Evolutionary conservation across 2,329 filamentous ascomycete genomes (phyloP).

Genomic region (Ceratocystis colombiana): DNA sequence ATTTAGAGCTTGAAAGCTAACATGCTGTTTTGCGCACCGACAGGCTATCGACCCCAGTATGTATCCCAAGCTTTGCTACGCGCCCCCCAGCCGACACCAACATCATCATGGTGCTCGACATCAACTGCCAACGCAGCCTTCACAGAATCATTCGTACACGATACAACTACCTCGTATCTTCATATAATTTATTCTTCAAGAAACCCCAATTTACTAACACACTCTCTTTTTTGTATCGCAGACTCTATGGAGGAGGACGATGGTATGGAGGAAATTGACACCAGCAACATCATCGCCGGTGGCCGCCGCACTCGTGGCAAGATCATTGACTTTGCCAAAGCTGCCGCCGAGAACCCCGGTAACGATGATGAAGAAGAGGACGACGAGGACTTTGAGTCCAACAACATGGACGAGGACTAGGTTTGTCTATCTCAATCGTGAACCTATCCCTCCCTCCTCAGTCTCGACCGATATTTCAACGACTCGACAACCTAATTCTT

Average conservation of each 20-base stretch:
- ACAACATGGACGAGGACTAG: constrained; percentile 58
- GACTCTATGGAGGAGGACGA: constrained; percentile 56
- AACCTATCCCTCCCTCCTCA: neutral
- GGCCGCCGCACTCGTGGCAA: constrained; percentile 83
- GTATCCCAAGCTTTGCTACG: constrained; percentile 16
- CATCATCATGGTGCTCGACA: neutral
- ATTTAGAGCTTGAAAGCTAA: constrained; percentile 6
- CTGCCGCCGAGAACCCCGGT: constrained; percentile 64
- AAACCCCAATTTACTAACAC: neutral
- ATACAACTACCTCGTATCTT: no score
- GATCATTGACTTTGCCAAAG: constrained; percentile 87
- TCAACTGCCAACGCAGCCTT: neutral
- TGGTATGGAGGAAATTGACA: constrained; percentile 84
- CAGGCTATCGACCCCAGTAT: constrained; percentile 24
- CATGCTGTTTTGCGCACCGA: constrained; percentile 8
- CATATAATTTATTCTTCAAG: neutral
- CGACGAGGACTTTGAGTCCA: constrained; percentile 59
- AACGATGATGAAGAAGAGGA: constrained; percentile 75
- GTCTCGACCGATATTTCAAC: neutral
- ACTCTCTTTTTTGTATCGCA: constrained; percentile 27
- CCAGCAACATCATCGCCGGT: constrained; percentile 70
- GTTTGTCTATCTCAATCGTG: neutral
- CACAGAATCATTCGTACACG: no score
- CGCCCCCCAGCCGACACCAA: constrained; percentile 8
- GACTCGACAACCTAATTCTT: constrained; percentile 11